phyloP scores from a whole-genome alignment of 2,329 filamentous ascomycete genomes.

The Curvularia lunata region DNA sequence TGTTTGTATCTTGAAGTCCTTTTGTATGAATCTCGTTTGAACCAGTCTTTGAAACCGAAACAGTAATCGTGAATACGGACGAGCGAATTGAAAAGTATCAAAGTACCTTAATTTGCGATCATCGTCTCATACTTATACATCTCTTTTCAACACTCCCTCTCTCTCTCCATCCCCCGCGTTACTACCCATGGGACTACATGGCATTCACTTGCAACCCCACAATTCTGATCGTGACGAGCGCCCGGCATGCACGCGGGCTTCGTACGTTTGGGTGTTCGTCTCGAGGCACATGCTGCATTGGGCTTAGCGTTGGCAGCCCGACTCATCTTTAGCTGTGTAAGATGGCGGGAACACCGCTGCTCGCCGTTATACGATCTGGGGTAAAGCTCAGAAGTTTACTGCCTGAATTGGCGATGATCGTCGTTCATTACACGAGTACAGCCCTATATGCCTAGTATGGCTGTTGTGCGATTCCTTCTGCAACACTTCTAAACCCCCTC shows the following conservation, averaged over 20 bases:
- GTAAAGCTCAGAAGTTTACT: background rate
- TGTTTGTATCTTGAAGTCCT: conserved; percentile 3
- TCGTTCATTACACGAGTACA: background rate
- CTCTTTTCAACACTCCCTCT: background rate
- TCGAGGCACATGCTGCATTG: conserved; percentile 15
- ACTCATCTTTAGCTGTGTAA: background rate
- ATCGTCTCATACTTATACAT: background rate
- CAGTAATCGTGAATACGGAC: background rate
- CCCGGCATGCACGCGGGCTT: conserved; percentile 18
- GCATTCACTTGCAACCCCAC: conserved; percentile 9
- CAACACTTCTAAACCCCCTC: background rate
- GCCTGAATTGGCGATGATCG: background rate
- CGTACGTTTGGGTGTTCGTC: conserved; percentile 15
- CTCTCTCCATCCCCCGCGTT: background rate
- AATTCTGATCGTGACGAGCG: conserved; percentile 23
- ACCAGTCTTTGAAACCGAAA: background rate
- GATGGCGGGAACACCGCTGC: background rate
- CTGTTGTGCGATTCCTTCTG: background rate
- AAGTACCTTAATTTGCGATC: background rate
- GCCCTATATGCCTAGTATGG: background rate
- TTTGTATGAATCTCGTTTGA: background rate
- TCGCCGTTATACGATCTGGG: background rate
- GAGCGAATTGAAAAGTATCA: background rate
- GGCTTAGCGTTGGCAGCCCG: background rate
- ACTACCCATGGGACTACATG: conserved; percentile 7